Conservation (phyloP, 768 basidiomycete species). For the Suillus spraguei region DNA sequence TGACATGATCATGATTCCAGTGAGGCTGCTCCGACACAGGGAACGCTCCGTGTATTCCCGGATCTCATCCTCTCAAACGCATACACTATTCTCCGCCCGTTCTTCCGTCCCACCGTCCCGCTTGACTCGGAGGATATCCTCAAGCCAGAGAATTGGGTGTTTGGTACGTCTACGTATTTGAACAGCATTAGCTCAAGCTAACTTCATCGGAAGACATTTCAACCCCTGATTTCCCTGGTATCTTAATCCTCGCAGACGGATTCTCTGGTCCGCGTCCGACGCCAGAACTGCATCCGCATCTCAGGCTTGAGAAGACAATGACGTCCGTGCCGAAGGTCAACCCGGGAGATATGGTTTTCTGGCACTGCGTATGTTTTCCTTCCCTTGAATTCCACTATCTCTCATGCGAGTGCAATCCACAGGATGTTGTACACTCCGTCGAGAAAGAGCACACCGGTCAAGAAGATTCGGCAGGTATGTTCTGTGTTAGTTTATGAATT, state of each 20-base stretch:
- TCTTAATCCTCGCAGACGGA: constrained; percentile 27
- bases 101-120: constrained; percentile 59
- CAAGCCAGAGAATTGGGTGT: constrained; percentile 56
- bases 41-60: constrained; percentile 71
- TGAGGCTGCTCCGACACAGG: constrained; percentile 69
- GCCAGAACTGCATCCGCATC: constrained; percentile 64
- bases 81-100: constrained; percentile 74
- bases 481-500: background rate
- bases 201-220: constrained; percentile 42
- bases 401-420: constrained; percentile 11
- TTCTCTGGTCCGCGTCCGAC: constrained; percentile 51
- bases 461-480: constrained; percentile 57
- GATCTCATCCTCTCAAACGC: constrained; percentile 66
- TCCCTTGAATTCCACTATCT: background rate
- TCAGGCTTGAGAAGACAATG: constrained; percentile 66
- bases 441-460: constrained; percentile 55
- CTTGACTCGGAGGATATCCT: constrained; percentile 43
- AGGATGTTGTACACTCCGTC: constrained; percentile 52
- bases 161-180: constrained; percentile 34
- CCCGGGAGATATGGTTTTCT: constrained; percentile 81
- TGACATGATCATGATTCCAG: constrained; percentile 29
- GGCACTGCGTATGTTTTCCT: constrained; percentile 56
- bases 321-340: constrained; percentile 68
- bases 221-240: constrained; percentile 55
- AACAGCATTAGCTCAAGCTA: background rate